Conservation (phyloP, 352 stramenopile genomes). For the Achlya hypogyna region DNA sequence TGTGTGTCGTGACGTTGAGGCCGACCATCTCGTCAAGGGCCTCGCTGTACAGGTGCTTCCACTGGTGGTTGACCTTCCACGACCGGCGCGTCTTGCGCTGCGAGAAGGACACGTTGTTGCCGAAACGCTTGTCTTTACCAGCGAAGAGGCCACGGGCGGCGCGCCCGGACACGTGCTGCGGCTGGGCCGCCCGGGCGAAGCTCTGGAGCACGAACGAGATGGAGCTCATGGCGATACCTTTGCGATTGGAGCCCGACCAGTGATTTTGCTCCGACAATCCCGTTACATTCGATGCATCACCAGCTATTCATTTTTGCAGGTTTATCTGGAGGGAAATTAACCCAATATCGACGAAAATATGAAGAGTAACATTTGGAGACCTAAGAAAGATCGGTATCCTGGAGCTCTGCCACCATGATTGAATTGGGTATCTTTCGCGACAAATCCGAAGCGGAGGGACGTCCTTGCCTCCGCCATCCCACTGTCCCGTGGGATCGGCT, state of each 20-base stretch:
- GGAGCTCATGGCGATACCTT: conserved; percentile 1
- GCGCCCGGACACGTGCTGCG: conserved; percentile 64
- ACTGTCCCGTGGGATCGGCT: too few relatives aligned
- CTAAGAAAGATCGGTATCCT: too few relatives aligned
- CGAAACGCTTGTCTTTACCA: conserved; percentile 88
- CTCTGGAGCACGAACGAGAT: conserved; percentile 29
- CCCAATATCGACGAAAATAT: too few relatives aligned
- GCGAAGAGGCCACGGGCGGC: conserved; percentile 86
- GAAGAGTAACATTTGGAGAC: too few relatives aligned
- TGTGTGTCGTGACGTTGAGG: conserved; percentile 89
- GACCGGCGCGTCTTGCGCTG: conserved; percentile 87
- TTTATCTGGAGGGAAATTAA: neutral
- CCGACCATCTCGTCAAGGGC: conserved; percentile 88
- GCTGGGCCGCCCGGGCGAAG: conserved; percentile 49
- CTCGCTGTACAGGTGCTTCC: conserved; percentile 82
- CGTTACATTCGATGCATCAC: neutral
- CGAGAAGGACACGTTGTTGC: conserved; percentile 93
- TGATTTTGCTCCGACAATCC: neutral
- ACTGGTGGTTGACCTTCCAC: conserved; percentile 92
- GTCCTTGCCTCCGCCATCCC: too few relatives aligned
- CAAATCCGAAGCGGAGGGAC: too few relatives aligned
- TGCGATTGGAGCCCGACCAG: conserved; percentile 2
- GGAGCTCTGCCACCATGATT: too few relatives aligned
- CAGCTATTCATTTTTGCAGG: neutral
- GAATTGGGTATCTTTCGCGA: too few relatives aligned